Conservation (phyloP, 23 red algal genomes). For the Agarophyton chilense region DNA sequence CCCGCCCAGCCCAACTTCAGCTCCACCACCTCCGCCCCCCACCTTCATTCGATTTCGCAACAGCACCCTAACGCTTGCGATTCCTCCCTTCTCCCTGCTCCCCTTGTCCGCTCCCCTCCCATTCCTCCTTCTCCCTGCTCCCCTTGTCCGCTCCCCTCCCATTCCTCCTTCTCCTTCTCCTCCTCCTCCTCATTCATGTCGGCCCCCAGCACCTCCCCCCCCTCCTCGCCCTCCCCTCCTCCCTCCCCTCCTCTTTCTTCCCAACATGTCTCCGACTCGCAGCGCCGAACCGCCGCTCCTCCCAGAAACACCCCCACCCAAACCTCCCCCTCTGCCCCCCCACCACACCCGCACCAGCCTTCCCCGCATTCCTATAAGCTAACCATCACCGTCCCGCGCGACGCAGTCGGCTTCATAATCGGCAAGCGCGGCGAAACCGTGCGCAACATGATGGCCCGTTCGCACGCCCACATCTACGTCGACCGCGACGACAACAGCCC, state of each 20-base stretch:
- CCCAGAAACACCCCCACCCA: background rate
- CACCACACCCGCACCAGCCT: background rate
- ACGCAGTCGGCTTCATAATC: constrained; percentile 85
- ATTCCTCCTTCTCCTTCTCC: background rate
- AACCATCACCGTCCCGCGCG: constrained; percentile 61
- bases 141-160: background rate
- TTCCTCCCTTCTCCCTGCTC: background rate
- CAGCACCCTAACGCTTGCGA: too few relatives aligned
- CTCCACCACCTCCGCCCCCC: too few relatives aligned
- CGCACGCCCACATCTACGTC: constrained; percentile 74
- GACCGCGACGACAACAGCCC: constrained; percentile 77
- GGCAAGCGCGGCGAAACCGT: constrained; percentile 85
- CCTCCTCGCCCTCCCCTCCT: background rate
- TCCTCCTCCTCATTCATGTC: background rate
- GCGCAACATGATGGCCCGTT: constrained; percentile 66
- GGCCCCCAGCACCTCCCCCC: background rate
- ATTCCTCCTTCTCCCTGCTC: background rate
- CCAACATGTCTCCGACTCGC: background rate
- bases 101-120: background rate
- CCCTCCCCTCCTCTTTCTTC: background rate
- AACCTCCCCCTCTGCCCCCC: background rate
- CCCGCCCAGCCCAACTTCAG: too few relatives aligned
- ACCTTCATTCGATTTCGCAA: background rate
- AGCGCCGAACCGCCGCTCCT: background rate
- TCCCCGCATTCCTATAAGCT: constrained; percentile 20